phyloP scores from a whole-genome alignment of 1,284 basidiomycete genomes.

The Ganoderma lingzhi region DNA sequence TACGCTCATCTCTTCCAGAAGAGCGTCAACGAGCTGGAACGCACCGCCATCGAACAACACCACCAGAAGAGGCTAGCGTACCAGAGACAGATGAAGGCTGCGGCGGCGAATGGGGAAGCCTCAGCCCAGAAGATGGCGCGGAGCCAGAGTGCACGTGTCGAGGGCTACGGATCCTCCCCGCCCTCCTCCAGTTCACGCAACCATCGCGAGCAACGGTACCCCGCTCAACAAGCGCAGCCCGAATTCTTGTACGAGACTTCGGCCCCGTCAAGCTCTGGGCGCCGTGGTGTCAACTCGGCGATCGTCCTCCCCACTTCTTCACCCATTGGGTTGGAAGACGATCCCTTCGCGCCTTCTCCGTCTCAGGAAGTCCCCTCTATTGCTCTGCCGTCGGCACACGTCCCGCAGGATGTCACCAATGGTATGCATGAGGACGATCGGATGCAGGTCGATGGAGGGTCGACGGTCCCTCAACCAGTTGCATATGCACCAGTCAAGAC shows the following conservation, averaged over 20 bases:
- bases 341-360: constrained; percentile 56
- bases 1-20: constrained; percentile 75
- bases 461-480: constrained; percentile 29
- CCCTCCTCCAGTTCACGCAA: constrained; percentile 42
- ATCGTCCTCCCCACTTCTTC: constrained; percentile 52
- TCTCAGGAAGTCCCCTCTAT: constrained; percentile 38
- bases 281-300: constrained; percentile 52
- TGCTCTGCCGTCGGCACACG: constrained; percentile 22
- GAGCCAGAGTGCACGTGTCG: constrained; percentile 54
- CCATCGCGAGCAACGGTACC: constrained; percentile 45
- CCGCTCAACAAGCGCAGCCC: constrained; percentile 45
- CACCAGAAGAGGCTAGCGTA: constrained; percentile 84
- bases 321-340: constrained; percentile 51
- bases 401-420: constrained; percentile 19
- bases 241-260: constrained; percentile 64
- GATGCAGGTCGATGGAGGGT: constrained; percentile 29
- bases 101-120: constrained; percentile 44
- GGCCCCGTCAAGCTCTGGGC: constrained; percentile 44
- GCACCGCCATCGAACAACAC: constrained; percentile 84
- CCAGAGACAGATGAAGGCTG: constrained; percentile 73
- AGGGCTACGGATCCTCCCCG: constrained; percentile 45
- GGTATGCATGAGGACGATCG: constrained; percentile 22
- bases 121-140: constrained; percentile 48
- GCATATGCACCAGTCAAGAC: constrained; percentile 41
- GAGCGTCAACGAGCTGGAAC: constrained; percentile 82